Percentiles rank a stretch among this genome's conserved stretches.
Conservation (phyloP, 1,139 yeast species). For the Hemisphaericaspora xylofermentans region DNA sequence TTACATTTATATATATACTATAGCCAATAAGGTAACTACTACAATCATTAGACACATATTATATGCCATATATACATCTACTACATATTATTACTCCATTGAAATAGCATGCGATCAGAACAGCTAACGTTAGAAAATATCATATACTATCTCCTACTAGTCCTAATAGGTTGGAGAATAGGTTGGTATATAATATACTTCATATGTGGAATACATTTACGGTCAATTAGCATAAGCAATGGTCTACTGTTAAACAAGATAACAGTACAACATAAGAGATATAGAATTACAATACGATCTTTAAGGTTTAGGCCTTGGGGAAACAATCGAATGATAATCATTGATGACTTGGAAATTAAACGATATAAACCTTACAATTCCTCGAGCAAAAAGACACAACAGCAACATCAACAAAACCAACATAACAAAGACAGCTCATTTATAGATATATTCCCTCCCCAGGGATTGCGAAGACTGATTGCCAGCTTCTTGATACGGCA, state of each 20-base stretch:
- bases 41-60: not conserved
- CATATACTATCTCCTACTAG: not conserved
- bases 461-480: constrained; percentile 12
- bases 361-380: not conserved
- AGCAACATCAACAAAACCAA: not conserved
- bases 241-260: constrained; percentile 41
- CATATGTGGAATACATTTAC: constrained; percentile 35
- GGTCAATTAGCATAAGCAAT: constrained; percentile 36
- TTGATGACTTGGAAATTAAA: constrained; percentile 25
- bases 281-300: constrained; percentile 21
- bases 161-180: constrained; percentile 20
- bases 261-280: constrained; percentile 16
- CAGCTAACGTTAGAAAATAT: not conserved
- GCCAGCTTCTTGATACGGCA: constrained; percentile 19
- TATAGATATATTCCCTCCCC: constrained; percentile 20
- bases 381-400: constrained; percentile 1
- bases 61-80: not conserved
- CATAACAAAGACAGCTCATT: not conserved
- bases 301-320: constrained; percentile 44
- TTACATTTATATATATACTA: too few species aligned
- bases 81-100: not conserved
- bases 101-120: not conserved
- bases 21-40: too few species aligned
- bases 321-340: constrained; percentile 31
- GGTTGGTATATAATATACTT: constrained; percentile 30